Evolutionary conservation across 2,329 filamentous ascomycete genomes (phyloP).

Genomic region (Fusarium aywerte): DNA sequence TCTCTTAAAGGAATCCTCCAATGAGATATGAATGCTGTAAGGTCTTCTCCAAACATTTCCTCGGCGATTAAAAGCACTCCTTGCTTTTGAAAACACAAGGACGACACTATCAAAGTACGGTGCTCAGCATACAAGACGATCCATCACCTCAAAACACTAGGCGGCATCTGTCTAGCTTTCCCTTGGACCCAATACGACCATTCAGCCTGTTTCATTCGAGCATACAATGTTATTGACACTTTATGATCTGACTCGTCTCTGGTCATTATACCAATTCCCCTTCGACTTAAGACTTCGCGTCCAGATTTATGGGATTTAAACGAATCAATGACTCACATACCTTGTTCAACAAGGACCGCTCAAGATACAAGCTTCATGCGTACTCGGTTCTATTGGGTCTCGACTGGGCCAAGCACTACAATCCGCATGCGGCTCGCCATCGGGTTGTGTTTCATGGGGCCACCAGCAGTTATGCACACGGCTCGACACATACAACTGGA

Average conservation of each 20-base stretch:
- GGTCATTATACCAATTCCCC: constrained; percentile 3
- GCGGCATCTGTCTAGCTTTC: background rate
- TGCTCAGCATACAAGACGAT: constrained; percentile 6
- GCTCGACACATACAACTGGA: constrained; percentile 20
- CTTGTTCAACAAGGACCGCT: constrained; percentile 16
- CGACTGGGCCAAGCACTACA: constrained; percentile 25
- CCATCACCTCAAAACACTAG: constrained; percentile 8
- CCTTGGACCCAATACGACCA: background rate
- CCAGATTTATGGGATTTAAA: constrained; percentile 5
- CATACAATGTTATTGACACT: background rate
- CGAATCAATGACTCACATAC: constrained; percentile 13
- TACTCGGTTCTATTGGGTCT: constrained; percentile 28
- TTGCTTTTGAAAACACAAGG: constrained; percentile 28
- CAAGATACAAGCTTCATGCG: constrained; percentile 10
- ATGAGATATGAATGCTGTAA: background rate
- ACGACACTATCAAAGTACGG: background rate
- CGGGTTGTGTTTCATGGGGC: constrained; percentile 30
- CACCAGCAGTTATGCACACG: constrained; percentile 22
- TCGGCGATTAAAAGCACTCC: background rate
- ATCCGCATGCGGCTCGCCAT: constrained; percentile 39
- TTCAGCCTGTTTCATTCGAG: background rate
- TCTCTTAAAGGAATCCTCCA: constrained; percentile 19
- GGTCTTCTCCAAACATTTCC: background rate
- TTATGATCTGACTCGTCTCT: background rate
- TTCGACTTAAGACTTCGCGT: background rate